phyloP scores from a whole-genome alignment of 768 basidiomycete species.

The Calocybe indica region DNA sequence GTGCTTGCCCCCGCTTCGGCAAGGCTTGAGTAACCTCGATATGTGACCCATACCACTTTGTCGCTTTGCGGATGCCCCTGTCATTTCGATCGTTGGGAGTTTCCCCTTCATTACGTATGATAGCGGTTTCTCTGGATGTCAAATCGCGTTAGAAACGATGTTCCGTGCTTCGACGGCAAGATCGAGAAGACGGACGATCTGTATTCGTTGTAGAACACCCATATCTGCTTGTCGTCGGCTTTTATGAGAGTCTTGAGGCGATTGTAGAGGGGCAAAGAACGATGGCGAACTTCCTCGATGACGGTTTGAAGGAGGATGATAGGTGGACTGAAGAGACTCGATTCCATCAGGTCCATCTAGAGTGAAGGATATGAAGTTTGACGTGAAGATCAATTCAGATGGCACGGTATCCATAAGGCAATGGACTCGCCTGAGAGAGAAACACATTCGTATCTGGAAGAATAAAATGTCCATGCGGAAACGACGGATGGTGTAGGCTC shows the following conservation, averaged over 20 bases:
- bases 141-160: not conserved
- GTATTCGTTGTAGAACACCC: constrained; percentile 86
- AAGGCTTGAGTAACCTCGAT: constrained; percentile 43
- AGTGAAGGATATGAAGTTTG: not conserved
- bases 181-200: constrained; percentile 49
- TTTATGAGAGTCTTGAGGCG: constrained; percentile 81
- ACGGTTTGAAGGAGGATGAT: constrained; percentile 94
- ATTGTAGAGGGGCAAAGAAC: constrained; percentile 89
- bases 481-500: constrained; percentile 47
- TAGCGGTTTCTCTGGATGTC: constrained; percentile 63
- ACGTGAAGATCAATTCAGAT: constrained; percentile 4
- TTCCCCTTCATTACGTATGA: constrained; percentile 71
- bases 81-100: constrained; percentile 94
- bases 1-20: constrained; percentile 42
- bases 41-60: constrained; percentile 83
- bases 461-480: constrained; percentile 69
- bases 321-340: constrained; percentile 64
- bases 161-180: too few relatives aligned
- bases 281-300: constrained; percentile 92
- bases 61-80: constrained; percentile 88
- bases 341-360: constrained; percentile 93
- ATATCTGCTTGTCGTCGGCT: constrained; percentile 80
- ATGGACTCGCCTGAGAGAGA: constrained; percentile 65
- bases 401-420: not conserved
- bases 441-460: constrained; percentile 96